Percentiles rank a stretch among this genome's conserved stretches.
Evolutionary conservation across 768 basidiomycete genomes (phyloP).

Genomic region (Trametes villosa): DNA sequence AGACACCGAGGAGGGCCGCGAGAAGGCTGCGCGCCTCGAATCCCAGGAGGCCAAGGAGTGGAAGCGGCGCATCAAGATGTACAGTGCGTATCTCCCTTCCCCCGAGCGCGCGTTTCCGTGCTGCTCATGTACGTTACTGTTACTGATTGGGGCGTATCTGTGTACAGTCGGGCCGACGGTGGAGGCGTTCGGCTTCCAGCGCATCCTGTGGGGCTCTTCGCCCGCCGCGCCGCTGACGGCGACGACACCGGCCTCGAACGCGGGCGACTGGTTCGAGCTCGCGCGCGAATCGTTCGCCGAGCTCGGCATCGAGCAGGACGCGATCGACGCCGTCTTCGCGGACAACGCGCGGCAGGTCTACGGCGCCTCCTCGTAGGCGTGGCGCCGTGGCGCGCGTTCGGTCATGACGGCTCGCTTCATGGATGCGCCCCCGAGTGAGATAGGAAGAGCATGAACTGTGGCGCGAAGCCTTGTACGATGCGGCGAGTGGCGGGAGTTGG

Average conservation of each 20-base stretch:
- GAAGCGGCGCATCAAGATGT: constrained; percentile 80
- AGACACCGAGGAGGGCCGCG: constrained; percentile 34
- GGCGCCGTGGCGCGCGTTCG: not conserved
- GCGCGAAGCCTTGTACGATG: not conserved
- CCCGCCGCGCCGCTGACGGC: constrained; percentile 46
- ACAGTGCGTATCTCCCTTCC: constrained; percentile 56
- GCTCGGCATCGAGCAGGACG: constrained; percentile 77
- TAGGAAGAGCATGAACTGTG: not conserved
- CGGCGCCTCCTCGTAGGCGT: constrained; percentile 16
- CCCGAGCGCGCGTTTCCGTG: not conserved
- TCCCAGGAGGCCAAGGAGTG: constrained; percentile 60
- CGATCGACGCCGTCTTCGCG: constrained; percentile 74
- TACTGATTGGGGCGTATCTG: not conserved
- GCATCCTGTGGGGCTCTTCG: constrained; percentile 84
- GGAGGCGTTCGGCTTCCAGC: constrained; percentile 84
- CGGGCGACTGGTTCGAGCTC: constrained; percentile 80
- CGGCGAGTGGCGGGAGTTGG: not conserved
- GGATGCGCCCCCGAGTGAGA: not conserved
- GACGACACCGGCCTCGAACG: constrained; percentile 51
- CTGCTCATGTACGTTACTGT: constrained; percentile 1
- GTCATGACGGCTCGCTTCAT: not conserved
- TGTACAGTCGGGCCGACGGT: constrained; percentile 73
- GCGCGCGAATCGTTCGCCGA: constrained; percentile 80
- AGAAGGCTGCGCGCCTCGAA: constrained; percentile 11
- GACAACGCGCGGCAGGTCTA: constrained; percentile 53